These are phyloP conservation scores for Alternaria infectoria DNA, from an alignment of 2,329 filamentous ascomycete genomes.

Conservation along the genomic window DNA sequence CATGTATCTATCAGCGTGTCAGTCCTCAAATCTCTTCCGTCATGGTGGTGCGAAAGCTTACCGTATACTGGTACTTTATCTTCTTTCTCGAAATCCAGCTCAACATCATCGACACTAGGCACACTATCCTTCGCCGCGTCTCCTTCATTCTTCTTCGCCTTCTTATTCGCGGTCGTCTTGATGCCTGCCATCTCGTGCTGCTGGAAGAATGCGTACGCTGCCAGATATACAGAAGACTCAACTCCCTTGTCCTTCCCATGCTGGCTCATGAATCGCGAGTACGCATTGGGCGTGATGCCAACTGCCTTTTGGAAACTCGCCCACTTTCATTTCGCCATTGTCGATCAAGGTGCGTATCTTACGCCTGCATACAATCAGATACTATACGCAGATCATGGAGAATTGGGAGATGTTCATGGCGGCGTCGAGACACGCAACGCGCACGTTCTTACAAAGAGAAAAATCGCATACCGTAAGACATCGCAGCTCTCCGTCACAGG, in stretches of 20 bases:
- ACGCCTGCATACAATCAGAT: constrained; percentile 14
- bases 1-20: constrained; percentile 53
- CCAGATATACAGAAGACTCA: constrained; percentile 34
- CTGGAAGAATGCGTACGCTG: constrained; percentile 54
- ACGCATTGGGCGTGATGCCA: constrained; percentile 44
- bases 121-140: constrained; percentile 12
- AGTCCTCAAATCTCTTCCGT: background rate
- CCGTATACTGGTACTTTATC: constrained; percentile 58
- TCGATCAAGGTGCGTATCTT: constrained; percentile 54
- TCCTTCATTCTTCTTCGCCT: constrained; percentile 16
- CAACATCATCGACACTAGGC: constrained; percentile 47
- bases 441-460: background rate
- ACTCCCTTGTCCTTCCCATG: constrained; percentile 49
- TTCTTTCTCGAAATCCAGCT: constrained; percentile 56
- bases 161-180: constrained; percentile 29
- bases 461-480: constrained; percentile 19
- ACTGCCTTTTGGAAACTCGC: constrained; percentile 53
- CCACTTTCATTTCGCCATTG: constrained; percentile 53
- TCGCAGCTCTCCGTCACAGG: constrained; percentile 28
- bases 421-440: background rate
- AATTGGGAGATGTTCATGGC: background rate
- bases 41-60: background rate
- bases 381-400: background rate
- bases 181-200: constrained; percentile 58
- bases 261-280: constrained; percentile 59